phyloP scores from a whole-genome alignment of 495 filamentous ascomycete species.

The Trichoderma orchidacearum region DNA sequence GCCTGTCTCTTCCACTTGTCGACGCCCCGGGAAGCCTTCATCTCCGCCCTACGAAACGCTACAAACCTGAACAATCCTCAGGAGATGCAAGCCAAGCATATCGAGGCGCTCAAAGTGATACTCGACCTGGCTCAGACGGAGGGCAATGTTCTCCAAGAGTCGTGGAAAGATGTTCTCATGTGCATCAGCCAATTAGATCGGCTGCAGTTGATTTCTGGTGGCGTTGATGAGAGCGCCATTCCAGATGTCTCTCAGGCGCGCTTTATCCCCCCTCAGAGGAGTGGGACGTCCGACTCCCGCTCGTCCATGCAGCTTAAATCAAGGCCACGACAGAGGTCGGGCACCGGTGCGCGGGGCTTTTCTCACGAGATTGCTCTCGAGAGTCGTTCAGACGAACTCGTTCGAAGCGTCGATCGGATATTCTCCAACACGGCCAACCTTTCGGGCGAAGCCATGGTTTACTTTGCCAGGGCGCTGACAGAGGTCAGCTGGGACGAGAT shows the following conservation, averaged over 20 bases:
- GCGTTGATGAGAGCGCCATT: constrained; percentile 81
- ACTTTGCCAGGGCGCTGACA: constrained; percentile 85
- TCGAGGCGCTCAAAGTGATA: constrained; percentile 82
- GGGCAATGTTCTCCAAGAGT: constrained; percentile 74
- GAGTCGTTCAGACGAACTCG: constrained; percentile 79
- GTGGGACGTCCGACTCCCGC: constrained; percentile 37
- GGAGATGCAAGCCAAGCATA: constrained; percentile 92
- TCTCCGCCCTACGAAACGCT: constrained; percentile 82
- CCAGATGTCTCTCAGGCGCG: constrained; percentile 85
- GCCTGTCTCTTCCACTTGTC: constrained; percentile 88
- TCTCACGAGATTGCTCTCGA: constrained; percentile 82
- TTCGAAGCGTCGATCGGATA: constrained; percentile 85
- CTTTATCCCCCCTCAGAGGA: constrained; percentile 42
- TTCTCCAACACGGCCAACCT: constrained; percentile 93
- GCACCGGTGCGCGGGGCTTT: constrained; percentile 51
- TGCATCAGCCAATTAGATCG: constrained; percentile 95
- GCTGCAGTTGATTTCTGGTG: constrained; percentile 85
- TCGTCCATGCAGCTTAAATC: constrained; percentile 53
- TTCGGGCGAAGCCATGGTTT: constrained; percentile 89
- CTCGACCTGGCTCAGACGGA: constrained; percentile 86
- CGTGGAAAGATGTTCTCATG: constrained; percentile 90
- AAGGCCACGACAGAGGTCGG: constrained; percentile 51
- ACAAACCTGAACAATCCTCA: constrained; percentile 91
- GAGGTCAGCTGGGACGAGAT: constrained; percentile 99
- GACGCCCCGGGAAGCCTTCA: constrained; percentile 84